Evolutionary conservation across 2,329 filamentous ascomycete genomes (phyloP).

Genomic region (Fusarium nurragi): DNA sequence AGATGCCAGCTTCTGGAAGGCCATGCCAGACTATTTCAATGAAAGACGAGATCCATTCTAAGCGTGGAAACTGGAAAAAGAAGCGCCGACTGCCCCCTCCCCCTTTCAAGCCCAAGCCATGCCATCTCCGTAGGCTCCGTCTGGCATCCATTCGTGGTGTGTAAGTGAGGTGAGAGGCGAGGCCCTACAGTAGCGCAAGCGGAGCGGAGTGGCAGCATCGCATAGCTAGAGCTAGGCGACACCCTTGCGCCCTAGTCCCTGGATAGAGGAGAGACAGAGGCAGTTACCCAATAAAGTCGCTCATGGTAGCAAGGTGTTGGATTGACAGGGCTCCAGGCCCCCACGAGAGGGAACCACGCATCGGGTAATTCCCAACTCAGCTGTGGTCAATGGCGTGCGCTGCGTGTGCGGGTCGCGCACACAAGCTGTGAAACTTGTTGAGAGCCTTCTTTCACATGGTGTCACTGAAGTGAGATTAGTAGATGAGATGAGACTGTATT

Average conservation of each 20-base stretch:
- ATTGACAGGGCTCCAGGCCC: constrained; percentile 44
- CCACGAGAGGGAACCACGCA: constrained; percentile 38
- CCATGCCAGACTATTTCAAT: constrained; percentile 20
- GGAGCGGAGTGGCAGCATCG: background rate
- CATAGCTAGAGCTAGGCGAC: background rate
- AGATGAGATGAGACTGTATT: constrained; percentile 9
- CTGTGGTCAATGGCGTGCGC: constrained; percentile 35
- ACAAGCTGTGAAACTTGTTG: constrained; percentile 28
- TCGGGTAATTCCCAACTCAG: constrained; percentile 39
- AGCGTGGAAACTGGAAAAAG: constrained; percentile 18
- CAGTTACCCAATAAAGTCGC: constrained; percentile 41
- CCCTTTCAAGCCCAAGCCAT: constrained; percentile 1
- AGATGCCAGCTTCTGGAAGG: constrained; percentile 31
- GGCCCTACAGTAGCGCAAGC: background rate
- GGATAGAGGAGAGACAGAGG: constrained; percentile 3
- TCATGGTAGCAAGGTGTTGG: constrained; percentile 42
- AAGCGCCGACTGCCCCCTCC: constrained; percentile 25
- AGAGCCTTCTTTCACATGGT: constrained; percentile 21
- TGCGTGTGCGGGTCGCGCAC: constrained; percentile 20
- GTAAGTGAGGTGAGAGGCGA: constrained; percentile 19
- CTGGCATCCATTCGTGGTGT: constrained; percentile 25
- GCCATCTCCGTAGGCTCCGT: constrained; percentile 37
- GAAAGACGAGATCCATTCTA: constrained; percentile 23
- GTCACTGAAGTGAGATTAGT: background rate
- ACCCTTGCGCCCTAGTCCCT: constrained; percentile 18